A percentile compares a stretch with the other conserved stretches of the same genome.
Conservation (phyloP, 192 early-diverging fungal species). For the Podila horticola region DNA sequence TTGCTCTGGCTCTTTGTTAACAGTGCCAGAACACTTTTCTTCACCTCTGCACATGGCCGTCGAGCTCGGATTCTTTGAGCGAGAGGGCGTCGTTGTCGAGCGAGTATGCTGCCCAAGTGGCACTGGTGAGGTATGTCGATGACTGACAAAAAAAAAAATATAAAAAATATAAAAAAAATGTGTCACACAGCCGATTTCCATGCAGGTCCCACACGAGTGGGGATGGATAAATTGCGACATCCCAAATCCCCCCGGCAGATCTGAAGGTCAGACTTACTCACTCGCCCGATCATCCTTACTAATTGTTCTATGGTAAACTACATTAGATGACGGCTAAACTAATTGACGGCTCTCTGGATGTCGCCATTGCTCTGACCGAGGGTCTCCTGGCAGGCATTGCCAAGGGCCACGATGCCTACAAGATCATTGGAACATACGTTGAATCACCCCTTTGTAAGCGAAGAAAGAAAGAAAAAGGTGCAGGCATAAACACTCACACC, state of each 20-base stretch:
- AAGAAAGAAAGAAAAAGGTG: not conserved
- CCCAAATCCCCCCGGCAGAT: no score
- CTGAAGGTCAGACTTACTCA: not conserved
- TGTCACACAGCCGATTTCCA: no score
- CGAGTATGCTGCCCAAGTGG: slow-evolving; percentile 63
- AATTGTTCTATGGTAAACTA: slow-evolving; percentile 52
- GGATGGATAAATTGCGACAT: no score
- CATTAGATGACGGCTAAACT: slow-evolving; percentile 67
- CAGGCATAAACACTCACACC: not conserved
- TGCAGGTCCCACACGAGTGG: no score
- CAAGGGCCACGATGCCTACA: slow-evolving; percentile 67
- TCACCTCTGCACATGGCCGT: slow-evolving; percentile 73
- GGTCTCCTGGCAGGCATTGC: slow-evolving; percentile 75
- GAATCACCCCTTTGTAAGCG: slow-evolving; percentile 74
- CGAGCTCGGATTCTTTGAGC: slow-evolving; percentile 65
- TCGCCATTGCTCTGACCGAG: slow-evolving; percentile 91
- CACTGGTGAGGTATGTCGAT: slow-evolving; percentile 24
- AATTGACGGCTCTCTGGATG: slow-evolving; percentile 73
- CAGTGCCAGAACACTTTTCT: slow-evolving; percentile 82
- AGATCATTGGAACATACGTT: slow-evolving; percentile 85
- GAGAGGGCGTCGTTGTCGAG: slow-evolving; percentile 64
- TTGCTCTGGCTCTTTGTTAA: not conserved
- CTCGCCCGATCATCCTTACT: not conserved
- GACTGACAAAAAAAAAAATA: slow-evolving; percentile 23
- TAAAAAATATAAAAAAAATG: slow-evolving; percentile 62